Percentiles rank a stretch among this genome's conserved stretches.
phyloP scores from a whole-genome alignment of 352 stramenopile genomes.

The Elongisporangium anandrum region DNA sequence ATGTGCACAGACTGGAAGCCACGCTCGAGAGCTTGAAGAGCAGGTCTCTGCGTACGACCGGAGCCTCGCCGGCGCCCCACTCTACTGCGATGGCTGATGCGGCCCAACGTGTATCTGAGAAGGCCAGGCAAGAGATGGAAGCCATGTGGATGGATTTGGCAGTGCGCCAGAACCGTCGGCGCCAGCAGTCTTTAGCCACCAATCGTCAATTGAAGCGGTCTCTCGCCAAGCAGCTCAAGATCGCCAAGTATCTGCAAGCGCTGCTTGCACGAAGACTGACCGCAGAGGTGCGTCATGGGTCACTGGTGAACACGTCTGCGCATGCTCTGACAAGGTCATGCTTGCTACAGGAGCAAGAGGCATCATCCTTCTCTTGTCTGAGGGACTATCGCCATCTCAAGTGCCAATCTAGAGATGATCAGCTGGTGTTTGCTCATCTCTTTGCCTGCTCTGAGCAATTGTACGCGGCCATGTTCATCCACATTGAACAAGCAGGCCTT shows the following conservation, averaged over 20 bases:
- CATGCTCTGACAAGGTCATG: background rate
- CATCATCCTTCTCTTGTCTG: background rate
- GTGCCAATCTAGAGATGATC: background rate
- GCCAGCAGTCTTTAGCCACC: no score
- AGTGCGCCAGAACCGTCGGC: no score
- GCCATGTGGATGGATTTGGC: no score
- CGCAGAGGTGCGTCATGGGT: background rate
- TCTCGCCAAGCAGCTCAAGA: background rate
- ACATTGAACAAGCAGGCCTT: background rate
- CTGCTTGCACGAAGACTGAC: background rate
- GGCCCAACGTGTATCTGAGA: background rate
- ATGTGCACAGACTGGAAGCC: no score
- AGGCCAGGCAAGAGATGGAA: no score
- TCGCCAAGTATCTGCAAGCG: background rate
- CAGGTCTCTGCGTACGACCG: no score
- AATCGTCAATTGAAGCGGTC: background rate
- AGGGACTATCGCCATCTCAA: background rate
- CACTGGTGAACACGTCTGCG: no score
- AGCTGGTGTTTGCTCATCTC: background rate
- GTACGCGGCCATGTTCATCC: background rate
- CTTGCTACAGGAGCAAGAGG: background rate
- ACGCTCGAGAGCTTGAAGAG: no score
- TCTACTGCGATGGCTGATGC: no score
- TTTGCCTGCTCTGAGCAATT: background rate
- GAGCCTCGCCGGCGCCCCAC: no score